Evolutionary conservation across 345 rosid genomes (phyloP).

Genomic region (Mercurialis annua): DNA sequence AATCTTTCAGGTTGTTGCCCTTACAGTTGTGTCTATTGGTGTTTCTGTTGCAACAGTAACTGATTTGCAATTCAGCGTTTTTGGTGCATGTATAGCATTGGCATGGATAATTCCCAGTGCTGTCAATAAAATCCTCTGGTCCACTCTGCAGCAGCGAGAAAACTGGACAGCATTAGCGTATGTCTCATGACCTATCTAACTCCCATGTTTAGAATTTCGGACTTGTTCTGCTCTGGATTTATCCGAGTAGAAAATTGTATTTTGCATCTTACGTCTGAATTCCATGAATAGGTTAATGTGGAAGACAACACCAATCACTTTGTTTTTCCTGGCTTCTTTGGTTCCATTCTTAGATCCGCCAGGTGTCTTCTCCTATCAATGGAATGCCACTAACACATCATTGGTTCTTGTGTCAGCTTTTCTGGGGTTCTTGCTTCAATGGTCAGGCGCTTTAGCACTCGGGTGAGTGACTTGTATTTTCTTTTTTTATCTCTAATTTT

Average conservation of each 20-base stretch:
- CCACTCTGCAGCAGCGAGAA: constrained; percentile 82
- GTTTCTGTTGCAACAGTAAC: constrained; percentile 95
- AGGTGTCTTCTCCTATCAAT: constrained; percentile 66
- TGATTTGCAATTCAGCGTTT: constrained; percentile 77
- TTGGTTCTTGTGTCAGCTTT: constrained; percentile 71
- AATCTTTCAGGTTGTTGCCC: constrained; percentile 66
- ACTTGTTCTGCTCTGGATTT: background rate
- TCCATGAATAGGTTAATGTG: constrained; percentile 77
- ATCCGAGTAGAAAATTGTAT: background rate
- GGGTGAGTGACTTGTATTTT: constrained; percentile 53
- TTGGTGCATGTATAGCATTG: constrained; percentile 87
- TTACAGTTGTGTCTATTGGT: constrained; percentile 75
- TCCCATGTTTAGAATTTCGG: background rate
- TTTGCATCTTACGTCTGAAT: constrained; percentile 5
- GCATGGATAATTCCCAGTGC: constrained; percentile 98
- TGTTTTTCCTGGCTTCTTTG: constrained; percentile 72
- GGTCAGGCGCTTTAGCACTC: constrained; percentile 97
- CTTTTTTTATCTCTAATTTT: constrained; percentile 3
- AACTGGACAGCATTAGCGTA: constrained; percentile 96
- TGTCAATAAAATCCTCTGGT: constrained; percentile 91
- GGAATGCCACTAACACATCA: constrained; percentile 56
- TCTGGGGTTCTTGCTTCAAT: constrained; percentile 94
- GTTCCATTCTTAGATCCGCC: constrained; percentile 93
- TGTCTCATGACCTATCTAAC: constrained; percentile 26
- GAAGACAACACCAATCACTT: constrained; percentile 92